Conservation (phyloP, 345 rosid genomes). For the Gossypium mustelinum region DNA sequence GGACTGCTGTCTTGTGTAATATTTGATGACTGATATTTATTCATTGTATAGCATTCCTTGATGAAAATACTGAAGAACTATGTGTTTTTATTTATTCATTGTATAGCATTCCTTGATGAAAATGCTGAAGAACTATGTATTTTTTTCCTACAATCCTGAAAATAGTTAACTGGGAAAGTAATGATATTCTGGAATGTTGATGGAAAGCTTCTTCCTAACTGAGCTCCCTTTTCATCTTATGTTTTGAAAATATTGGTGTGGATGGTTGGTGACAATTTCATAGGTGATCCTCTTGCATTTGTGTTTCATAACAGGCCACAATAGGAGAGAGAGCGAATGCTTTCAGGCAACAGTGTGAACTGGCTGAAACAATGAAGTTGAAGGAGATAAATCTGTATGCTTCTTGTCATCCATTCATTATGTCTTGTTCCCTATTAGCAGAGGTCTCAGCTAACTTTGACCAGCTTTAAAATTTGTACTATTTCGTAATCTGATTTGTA, state of each 20-base stretch:
- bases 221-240: neutral
- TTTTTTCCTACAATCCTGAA: neutral
- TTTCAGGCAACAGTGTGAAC: conserved; percentile 90
- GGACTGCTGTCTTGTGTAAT: conserved; percentile 1
- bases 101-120: neutral
- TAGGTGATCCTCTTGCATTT: conserved; percentile 14
- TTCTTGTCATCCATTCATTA: conserved; percentile 15
- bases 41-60: neutral
- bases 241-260: neutral
- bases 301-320: conserved; percentile 58
- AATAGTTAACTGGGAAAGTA: neutral
- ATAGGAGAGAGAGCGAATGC: conserved; percentile 88
- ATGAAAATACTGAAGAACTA: neutral
- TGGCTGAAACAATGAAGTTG: conserved; percentile 89
- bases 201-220: neutral
- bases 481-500: conserved; percentile 4
- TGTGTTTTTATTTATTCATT: neutral
- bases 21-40: neutral
- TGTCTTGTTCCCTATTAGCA: neutral
- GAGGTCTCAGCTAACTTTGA: neutral
- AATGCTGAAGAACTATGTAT: neutral
- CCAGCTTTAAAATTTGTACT: neutral
- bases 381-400: conserved; percentile 97
- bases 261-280: conserved; percentile 1
- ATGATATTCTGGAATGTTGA: neutral